These are phyloP conservation scores for Colletotrichum lentis DNA, from an alignment of 2,329 filamentous ascomycete genomes.

Conservation along the genomic window DNA sequence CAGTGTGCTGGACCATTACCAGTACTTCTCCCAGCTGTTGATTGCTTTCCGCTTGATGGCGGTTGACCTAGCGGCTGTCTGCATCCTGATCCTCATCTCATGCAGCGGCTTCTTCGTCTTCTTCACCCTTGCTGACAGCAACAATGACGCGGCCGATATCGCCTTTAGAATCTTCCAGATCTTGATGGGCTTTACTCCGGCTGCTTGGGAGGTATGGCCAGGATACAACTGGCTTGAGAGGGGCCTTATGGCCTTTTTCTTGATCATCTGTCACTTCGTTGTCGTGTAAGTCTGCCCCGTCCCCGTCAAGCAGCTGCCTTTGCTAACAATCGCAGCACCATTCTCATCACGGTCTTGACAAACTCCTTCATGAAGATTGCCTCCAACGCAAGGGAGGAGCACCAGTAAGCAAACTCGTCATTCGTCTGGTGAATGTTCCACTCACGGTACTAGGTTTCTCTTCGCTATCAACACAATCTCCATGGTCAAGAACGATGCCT, in stretches of 20 bases:
- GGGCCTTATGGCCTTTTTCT: slow-evolving; percentile 77
- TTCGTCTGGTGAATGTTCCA: not conserved
- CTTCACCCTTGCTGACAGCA: slow-evolving; percentile 81
- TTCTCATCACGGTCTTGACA: slow-evolving; percentile 92
- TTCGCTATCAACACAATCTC: slow-evolving; percentile 98
- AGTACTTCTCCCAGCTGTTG: slow-evolving; percentile 92
- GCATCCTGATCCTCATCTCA: slow-evolving; percentile 82
- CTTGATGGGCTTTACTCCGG: slow-evolving; percentile 93
- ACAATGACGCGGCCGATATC: slow-evolving; percentile 75
- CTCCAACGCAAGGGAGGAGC: slow-evolving; percentile 91
- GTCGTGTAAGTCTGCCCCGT: slow-evolving; percentile 67
- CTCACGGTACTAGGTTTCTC: slow-evolving; percentile 66
- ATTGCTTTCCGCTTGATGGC: slow-evolving; percentile 96
- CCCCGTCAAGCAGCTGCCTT: not conserved
- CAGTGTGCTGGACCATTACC: slow-evolving; percentile 91
- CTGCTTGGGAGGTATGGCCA: slow-evolving; percentile 91
- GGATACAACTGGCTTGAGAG: slow-evolving; percentile 81
- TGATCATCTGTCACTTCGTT: slow-evolving; percentile 95
- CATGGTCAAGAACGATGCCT: slow-evolving; percentile 96
- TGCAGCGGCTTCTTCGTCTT: slow-evolving; percentile 97
- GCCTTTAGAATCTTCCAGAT: slow-evolving; percentile 94
- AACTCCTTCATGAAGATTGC: slow-evolving; percentile 97
- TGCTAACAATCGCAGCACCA: slow-evolving; percentile 63
- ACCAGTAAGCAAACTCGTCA: slow-evolving; percentile 61
- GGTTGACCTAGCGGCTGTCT: slow-evolving; percentile 84